These are phyloP conservation scores for Hyparrhenia diplandra DNA, from an alignment of 176 grass and related monocot genomes.

Conservation along the genomic window DNA sequence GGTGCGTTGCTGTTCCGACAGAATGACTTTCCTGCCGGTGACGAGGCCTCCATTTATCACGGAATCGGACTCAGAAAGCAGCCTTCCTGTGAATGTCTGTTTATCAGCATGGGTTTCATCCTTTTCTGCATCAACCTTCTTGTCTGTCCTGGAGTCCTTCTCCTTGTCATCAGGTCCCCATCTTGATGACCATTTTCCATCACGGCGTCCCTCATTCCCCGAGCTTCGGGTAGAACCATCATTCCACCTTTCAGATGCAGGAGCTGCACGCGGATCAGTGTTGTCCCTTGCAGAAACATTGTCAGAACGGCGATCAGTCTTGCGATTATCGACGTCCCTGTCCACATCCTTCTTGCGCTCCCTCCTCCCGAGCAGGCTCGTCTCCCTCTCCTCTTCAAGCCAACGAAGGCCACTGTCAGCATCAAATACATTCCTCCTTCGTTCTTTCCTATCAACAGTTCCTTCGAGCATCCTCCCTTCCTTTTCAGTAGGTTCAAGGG, in stretches of 20 bases:
- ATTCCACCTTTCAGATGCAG: conserved; percentile 55
- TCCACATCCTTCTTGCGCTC: conserved; percentile 81
- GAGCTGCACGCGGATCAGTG: conserved; percentile 41
- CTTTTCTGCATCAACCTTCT: conserved; percentile 63
- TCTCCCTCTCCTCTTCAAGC: conserved; percentile 99
- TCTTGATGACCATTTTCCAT: conserved; percentile 90
- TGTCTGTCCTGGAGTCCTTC: conserved; percentile 66
- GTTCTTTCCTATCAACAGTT: conserved; percentile 65
- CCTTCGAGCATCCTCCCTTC: conserved; percentile 66
- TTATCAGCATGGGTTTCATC: conserved; percentile 66
- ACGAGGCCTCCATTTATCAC: conserved; percentile 98
- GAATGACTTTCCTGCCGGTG: conserved; percentile 77
- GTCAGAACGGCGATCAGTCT: conserved; percentile 62
- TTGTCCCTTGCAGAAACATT: conserved; percentile 62
- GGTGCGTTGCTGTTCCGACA: conserved; percentile 48
- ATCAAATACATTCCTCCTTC: conserved; percentile 53
- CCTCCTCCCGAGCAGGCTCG: conserved; percentile 69
- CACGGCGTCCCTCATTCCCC: conserved; percentile 57
- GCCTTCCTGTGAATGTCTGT: conserved; percentile 53
- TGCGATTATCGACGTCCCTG: conserved; percentile 63
- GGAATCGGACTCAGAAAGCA: conserved; percentile 72
- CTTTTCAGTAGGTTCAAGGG: conserved; percentile 54
- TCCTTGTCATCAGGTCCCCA: conserved; percentile 98
- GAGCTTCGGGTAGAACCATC: conserved; percentile 49
- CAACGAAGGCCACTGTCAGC: conserved; percentile 68